Base-by-base conservation (phyloP, 306 rosid genomes). In the Acacia melanoxylon region DNA sequence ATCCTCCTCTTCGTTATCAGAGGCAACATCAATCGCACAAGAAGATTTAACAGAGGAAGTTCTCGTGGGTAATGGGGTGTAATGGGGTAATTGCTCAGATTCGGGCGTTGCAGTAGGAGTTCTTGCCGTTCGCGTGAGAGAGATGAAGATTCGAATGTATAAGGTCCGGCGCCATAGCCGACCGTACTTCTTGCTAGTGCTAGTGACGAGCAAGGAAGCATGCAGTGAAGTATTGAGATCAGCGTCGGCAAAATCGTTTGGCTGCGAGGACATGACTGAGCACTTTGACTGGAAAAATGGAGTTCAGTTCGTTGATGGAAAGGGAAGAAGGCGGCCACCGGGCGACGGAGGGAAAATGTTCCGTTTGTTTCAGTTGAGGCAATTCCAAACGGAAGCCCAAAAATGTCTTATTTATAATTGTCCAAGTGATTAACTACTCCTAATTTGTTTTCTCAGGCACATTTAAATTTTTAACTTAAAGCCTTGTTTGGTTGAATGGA, bases 141-240 rank as follows among this genome's bases (percentile, higher is more conserved):
- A 83, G n/a, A 83, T 72, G 75, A 79, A 11, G 45, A 90, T 16
- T 11, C 80, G 27, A 35, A 88, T 24, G 83, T 44, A 69, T 17
- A 75, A 59, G 41, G 65, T 65, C 17, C 37, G 82, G 27, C 82
- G 87, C 89, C 91, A 88, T 37, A 13, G 54, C 78, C 51, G 59
- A 44, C 6, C 3, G 75, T 78, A 81, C 12, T 77, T 33, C 15
- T 77, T 33, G 66, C 61, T 13, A 10, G 72, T 8, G n/a, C 69
- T 13, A 10, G 72, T 8, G n/a, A 49, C 9, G 76, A 87, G 82
- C 17, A 86, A 80, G 54, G 74, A 29, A 70, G 84, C 86, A 15
- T 48, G 46, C 41, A 87, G 80, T 76, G 48, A 78, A 70, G 67
- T 73, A 12, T 40, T 76, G 46, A 3, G 72, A 41, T 3, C 67